A percentile compares a stretch with the other conserved stretches of the same genome.
Evolutionary conservation across 306 rosid species (phyloP).

Genomic region (Cajanus cajan): DNA sequence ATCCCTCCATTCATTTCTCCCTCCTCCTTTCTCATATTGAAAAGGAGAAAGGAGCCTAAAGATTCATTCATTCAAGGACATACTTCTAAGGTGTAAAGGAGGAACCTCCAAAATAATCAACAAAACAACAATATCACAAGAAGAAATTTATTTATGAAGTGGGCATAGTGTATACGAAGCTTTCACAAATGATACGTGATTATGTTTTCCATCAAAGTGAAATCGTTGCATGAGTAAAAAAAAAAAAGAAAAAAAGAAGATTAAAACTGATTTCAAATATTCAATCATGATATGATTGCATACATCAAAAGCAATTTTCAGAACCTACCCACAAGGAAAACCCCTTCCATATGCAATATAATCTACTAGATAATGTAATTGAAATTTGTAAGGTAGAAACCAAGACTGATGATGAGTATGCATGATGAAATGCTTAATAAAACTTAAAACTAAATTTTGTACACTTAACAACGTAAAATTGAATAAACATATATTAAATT

Average conservation of each 20-base stretch:
- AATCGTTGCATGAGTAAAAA: neutral
- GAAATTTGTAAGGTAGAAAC: conserved; percentile 8
- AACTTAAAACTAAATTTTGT: neutral
- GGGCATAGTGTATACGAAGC: neutral
- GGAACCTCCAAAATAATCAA: conserved; percentile 10
- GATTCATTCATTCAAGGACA: neutral
- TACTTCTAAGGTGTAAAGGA: neutral
- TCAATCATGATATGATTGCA: neutral
- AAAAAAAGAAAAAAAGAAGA: neutral
- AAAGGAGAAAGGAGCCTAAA: neutral
- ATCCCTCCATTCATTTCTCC: neutral
- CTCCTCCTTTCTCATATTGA: neutral
- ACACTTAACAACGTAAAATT: neutral
- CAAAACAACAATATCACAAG: neutral
- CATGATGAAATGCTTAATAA: neutral
- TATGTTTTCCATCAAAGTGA: neutral
- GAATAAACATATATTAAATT: neutral
- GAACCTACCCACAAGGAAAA: conserved; percentile 10
- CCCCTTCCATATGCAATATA: neutral
- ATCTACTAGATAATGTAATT: neutral
- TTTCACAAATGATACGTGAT: neutral
- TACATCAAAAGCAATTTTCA: neutral
- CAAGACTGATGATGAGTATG: neutral
- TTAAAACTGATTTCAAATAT: neutral
- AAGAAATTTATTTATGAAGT: neutral